A percentile compares a stretch with the other conserved stretches of the same genome.
These are phyloP conservation scores for Pseudonectria buxi DNA, from an alignment of 2,329 filamentous ascomycete genomes.

Conservation along the genomic window DNA sequence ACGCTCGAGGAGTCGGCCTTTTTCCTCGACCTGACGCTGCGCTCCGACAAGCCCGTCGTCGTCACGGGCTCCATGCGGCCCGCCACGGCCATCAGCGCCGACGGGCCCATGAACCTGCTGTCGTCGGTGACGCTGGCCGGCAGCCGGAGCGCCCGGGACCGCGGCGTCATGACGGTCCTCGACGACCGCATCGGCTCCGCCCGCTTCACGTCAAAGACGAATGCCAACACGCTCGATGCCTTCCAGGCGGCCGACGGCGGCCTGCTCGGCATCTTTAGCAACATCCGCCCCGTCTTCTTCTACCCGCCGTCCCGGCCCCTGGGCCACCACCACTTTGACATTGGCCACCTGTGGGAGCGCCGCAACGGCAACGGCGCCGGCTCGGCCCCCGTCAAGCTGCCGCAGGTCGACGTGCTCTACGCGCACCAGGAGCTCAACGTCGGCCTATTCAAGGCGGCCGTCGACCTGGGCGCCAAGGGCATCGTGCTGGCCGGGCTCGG, in stretches of 20 bases:
- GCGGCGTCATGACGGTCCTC: conserved; percentile 53
- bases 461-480: conserved; percentile 44
- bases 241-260: conserved; percentile 53
- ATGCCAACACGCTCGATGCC: conserved; percentile 56
- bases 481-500: conserved; percentile 51
- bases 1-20: conserved; percentile 58
- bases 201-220: conserved; percentile 54
- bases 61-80: conserved; percentile 58
- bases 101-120: conserved; percentile 56
- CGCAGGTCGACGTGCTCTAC: conserved; percentile 51
- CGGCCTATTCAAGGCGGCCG: conserved; percentile 39
- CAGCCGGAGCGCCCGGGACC: conserved; percentile 34
- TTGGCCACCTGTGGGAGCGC: conserved; percentile 15
- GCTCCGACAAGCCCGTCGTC: conserved; percentile 52
- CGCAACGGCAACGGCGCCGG: not conserved
- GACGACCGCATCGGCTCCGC: conserved; percentile 54
- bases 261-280: conserved; percentile 51
- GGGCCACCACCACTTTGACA: conserved; percentile 38
- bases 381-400: conserved; percentile 30
- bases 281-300: conserved; percentile 54
- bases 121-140: conserved; percentile 52
- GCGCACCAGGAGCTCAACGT: conserved; percentile 47
- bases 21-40: conserved; percentile 52
- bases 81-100: conserved; percentile 54
- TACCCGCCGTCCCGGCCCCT: conserved; percentile 44